Conservation (phyloP, 2,329 filamentous ascomycete species). For the Myriosclerotinia curreyana region DNA sequence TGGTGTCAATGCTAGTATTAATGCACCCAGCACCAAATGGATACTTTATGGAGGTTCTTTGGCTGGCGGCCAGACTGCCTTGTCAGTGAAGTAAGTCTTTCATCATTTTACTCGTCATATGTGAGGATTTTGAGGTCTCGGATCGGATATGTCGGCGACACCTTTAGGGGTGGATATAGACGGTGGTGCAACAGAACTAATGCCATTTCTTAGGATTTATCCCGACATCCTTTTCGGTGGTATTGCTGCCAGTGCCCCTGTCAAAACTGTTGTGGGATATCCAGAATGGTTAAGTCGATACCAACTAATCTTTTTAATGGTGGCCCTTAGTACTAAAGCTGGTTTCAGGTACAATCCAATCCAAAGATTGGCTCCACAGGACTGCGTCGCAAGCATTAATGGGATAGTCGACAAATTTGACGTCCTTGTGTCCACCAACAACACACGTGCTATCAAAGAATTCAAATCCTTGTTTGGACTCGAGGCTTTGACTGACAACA, state of each 20-base stretch:
- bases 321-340: neutral
- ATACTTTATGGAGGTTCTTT: conserved; percentile 45
- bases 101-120: no score
- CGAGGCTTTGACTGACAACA: conserved; percentile 44
- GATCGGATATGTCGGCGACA: neutral
- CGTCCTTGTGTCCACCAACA: conserved; percentile 44
- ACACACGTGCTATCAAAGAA: conserved; percentile 44
- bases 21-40: conserved; percentile 46
- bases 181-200: conserved; percentile 6
- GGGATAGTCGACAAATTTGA: conserved; percentile 51
- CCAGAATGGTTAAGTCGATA: conserved; percentile 44
- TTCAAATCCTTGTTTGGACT: conserved; percentile 50
- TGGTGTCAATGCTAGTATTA: conserved; percentile 44
- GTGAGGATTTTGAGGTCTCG: neutral
- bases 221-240: conserved; percentile 48
- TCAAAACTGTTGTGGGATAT: conserved; percentile 45
- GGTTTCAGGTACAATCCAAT: conserved; percentile 43
- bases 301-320: neutral
- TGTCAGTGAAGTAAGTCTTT: conserved; percentile 43
- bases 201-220: conserved; percentile 37
- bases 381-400: conserved; percentile 50
- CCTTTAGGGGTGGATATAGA: neutral
- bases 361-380: conserved; percentile 48
- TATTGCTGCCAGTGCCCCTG: conserved; percentile 48
- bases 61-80: conserved; percentile 45